Conservation (phyloP, 768 basidiomycete species). For the Leucocoprinus sp. region DNA sequence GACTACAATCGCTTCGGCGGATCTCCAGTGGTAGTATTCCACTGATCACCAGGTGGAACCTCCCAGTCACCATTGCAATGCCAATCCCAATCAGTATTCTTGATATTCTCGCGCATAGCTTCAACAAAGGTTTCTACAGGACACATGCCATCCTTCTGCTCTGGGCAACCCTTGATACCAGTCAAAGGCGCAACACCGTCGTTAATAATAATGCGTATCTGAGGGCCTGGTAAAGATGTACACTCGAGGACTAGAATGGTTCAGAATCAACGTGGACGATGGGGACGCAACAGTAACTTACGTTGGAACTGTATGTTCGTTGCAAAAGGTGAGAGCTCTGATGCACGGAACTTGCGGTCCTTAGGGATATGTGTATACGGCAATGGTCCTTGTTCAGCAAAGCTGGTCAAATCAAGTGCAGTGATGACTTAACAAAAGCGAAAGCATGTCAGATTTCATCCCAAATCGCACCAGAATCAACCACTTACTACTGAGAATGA, state of each 20-base stretch:
- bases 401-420: conserved; percentile 72
- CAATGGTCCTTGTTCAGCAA: conserved; percentile 67
- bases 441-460: neutral
- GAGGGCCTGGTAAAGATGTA: conserved; percentile 32
- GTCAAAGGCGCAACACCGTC: conserved; percentile 66
- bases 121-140: conserved; percentile 49
- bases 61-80: conserved; percentile 51
- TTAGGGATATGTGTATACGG: conserved; percentile 64
- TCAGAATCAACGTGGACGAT: conserved; percentile 1
- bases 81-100: conserved; percentile 51
- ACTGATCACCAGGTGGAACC: conserved; percentile 43
- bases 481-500: conserved; percentile 66
- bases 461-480: neutral
- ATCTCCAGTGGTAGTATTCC: conserved; percentile 71
- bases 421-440: conserved; percentile 62
- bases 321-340: conserved; percentile 79
- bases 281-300: conserved; percentile 28
- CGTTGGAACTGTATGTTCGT: conserved; percentile 88
- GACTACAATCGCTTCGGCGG: conserved; percentile 30
- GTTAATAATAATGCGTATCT: conserved; percentile 67
- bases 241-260: conserved; percentile 54
- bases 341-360: conserved; percentile 59
- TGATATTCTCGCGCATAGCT: conserved; percentile 47
- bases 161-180: conserved; percentile 51
- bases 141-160: conserved; percentile 54